Conservation (phyloP, 495 filamentous ascomycete genomes). For the Hyaloscypha variabilis region DNA sequence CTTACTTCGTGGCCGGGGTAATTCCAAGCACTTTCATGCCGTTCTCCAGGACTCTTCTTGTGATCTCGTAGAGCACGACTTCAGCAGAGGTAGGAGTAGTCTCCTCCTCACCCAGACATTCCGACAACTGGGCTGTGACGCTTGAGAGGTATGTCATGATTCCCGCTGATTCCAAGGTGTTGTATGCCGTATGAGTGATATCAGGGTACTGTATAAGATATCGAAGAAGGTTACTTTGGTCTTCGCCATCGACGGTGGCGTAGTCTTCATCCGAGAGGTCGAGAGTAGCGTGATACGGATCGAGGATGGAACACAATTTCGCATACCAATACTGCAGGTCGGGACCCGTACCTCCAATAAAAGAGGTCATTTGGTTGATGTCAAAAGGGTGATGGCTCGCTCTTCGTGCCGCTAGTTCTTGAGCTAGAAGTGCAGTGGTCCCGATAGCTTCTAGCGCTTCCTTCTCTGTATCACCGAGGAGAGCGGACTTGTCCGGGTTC, state of each 20-base stretch:
- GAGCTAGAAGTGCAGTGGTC: slow-evolving; percentile 72
- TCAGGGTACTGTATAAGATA: slow-evolving; percentile 65
- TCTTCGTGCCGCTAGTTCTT: slow-evolving; percentile 72
- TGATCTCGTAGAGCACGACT: slow-evolving; percentile 57
- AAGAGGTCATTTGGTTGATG: slow-evolving; percentile 67
- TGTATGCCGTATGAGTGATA: slow-evolving; percentile 60
- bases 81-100: slow-evolving; percentile 48
- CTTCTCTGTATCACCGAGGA: slow-evolving; percentile 37
- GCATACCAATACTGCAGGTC: slow-evolving; percentile 73
- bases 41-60: slow-evolving; percentile 60
- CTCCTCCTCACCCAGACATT: slow-evolving; percentile 49
- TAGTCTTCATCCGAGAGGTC: slow-evolving; percentile 48
- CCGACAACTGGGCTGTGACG: slow-evolving; percentile 60
- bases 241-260: slow-evolving; percentile 48
- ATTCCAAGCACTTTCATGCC: slow-evolving; percentile 60
- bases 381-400: slow-evolving; percentile 71
- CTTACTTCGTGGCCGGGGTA: not conserved
- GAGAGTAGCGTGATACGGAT: slow-evolving; percentile 48
- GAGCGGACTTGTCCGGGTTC: slow-evolving; percentile 53
- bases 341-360: slow-evolving; percentile 72
- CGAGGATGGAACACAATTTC: slow-evolving; percentile 64
- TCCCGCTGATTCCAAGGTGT: slow-evolving; percentile 66
- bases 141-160: slow-evolving; percentile 62
- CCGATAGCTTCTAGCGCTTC: slow-evolving; percentile 52
- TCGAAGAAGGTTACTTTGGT: slow-evolving; percentile 61